These are phyloP conservation scores for Pseudoscleropodium purum DNA, from an alignment of 225 moss, liverwort and hornwort genomes.

Conservation along the genomic window DNA sequence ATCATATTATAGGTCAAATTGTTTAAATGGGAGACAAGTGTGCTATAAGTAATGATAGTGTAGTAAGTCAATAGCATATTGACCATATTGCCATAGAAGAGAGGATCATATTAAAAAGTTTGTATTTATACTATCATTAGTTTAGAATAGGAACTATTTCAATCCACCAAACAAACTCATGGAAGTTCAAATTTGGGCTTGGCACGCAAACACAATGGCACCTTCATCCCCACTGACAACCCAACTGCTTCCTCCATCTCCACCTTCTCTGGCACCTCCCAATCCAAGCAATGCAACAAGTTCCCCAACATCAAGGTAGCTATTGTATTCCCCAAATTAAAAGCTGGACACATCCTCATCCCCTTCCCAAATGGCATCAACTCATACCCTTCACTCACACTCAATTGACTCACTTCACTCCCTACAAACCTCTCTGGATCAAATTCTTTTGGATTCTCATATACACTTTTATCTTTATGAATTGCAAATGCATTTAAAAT, in stretches of 20 bases:
- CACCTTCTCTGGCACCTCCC: conserved; percentile 8
- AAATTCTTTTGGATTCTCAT: conserved; percentile 13
- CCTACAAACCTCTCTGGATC: conserved; percentile 16
- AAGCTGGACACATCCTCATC: conserved; percentile 22
- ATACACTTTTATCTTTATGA: conserved; percentile 17
- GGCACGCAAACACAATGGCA: neutral
- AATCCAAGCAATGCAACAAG: conserved; percentile 24
- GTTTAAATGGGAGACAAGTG: neutral
- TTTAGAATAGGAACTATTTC: neutral
- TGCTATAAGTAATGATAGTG: neutral
- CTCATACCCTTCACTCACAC: conserved; percentile 5
- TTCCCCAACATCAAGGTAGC: neutral
- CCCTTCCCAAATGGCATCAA: conserved; percentile 31
- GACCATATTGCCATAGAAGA: neutral
- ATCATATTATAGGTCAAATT: neutral
- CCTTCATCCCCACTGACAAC: neutral
- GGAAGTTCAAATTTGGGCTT: neutral
- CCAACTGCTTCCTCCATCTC: neutral
- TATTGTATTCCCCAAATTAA: conserved; percentile 15
- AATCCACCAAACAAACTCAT: neutral
- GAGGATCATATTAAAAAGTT: no score
- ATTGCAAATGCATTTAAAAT: conserved; percentile 23
- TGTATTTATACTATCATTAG: no score
- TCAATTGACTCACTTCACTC: neutral
- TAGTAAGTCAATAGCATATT: neutral